Base-by-base conservation (phyloP, 2,329 filamentous ascomycete species). In the Annulohypoxylon truncatum region DNA sequence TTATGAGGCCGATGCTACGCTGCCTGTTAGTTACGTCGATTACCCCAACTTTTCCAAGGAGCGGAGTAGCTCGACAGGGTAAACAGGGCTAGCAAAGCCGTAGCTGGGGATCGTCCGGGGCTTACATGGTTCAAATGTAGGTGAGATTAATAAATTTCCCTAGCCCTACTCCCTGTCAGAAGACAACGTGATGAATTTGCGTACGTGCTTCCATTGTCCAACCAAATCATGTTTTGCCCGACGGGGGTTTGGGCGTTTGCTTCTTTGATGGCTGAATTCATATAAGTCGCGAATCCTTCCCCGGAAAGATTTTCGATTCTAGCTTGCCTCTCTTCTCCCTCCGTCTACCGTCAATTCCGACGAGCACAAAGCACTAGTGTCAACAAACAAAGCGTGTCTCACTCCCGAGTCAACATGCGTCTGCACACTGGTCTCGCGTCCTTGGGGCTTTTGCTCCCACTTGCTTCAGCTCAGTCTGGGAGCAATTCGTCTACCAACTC, bases 391-490 rank as follows among this genome's bases (percentile, higher is more conserved):
- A 66, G 56, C 46, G 48, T 61, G 64, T 65, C 67, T 65, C 40
- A 65, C 57, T n/a, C 47, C 28, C 56, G 22, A 65, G 57, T 66
- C 61, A 71, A 68, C 38, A 77, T 77, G 76, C 76, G 75, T 70
- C 52, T 75, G 13, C 66, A 71, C 52, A 64, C 71, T 58, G 55
- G 69, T 44, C 61, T 77, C 46, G 71, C 72, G 29, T 70, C 74
- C 55, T 64, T 77, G 50, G 76, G 75, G 50, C 64, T 76, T 12
- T 68, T 78, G 64, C 75, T 79, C 62, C 74, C 76, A 42, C 53
- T 73, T 44, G 72, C 72, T 33, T 75, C 72, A 31, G 73, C 77
- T 31, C 72, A 77, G 56, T 64, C 68, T 31, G 65, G 71, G 2
- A 71, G 66, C 52, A 53, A 72, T 48, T 64, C 70, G 24, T 60